Percentiles rank a stretch among this genome's conserved stretches.
Evolutionary conservation across 75 land plant genomes (phyloP).

Genomic region (Cunninghamia lanceolata): DNA sequence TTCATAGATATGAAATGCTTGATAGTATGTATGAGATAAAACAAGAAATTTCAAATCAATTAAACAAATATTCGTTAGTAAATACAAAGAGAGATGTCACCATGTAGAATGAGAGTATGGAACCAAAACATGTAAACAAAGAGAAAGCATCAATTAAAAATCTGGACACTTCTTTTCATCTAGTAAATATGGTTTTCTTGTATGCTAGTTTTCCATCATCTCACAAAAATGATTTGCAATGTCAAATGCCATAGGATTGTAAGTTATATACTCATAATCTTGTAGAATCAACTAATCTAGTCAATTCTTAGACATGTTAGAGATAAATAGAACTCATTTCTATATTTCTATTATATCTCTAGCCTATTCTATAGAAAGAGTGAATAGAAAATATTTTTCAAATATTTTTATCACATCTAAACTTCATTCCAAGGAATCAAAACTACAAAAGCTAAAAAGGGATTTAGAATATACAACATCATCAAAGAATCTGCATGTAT

Average conservation of each 20-base stretch:
- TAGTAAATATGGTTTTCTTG: constrained; percentile 33
- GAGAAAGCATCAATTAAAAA: constrained; percentile 6
- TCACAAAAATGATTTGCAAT: constrained; percentile 61
- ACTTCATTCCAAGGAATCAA: background rate
- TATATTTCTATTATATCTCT: background rate
- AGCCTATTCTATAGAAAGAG: background rate
- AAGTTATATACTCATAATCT: constrained; percentile 60
- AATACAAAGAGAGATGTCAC: background rate
- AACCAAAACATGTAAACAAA: background rate
- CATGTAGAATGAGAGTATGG: background rate
- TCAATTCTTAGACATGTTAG: background rate
- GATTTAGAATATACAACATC: constrained; percentile 60
- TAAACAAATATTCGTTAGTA: constrained; percentile 5
- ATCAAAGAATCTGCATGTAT: constrained; percentile 85
- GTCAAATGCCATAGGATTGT: constrained; percentile 52
- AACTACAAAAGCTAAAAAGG: background rate
- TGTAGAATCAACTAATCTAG: constrained; percentile 15
- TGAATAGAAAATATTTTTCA: background rate
- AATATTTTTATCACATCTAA: too few species aligned
- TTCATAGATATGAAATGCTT: background rate
- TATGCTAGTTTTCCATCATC: constrained; percentile 51
- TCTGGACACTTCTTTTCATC: constrained; percentile 35
- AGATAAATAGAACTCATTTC: background rate
- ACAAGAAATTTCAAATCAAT: background rate
- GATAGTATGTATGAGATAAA: background rate